Evolutionary conservation across 208 protist species (phyloP), one percentile per base, ranked within the genome.

Genomic region (Porcisia hertigi): DNA sequence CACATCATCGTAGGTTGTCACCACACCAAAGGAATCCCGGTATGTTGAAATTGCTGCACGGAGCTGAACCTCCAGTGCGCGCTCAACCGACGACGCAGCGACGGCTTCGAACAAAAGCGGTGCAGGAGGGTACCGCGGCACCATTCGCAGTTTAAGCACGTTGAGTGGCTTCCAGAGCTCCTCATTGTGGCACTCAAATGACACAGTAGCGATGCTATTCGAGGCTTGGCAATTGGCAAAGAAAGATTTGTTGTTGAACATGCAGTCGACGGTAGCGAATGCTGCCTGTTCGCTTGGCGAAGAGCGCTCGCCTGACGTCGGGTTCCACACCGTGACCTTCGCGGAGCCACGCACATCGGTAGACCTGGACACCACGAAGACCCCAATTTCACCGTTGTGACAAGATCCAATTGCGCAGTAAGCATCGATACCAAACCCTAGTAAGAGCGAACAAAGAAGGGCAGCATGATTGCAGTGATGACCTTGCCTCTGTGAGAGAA

Each of bases 351-450:
- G 76, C 7, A 53, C 70, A 47, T 79, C 81, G 12, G 60, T 41
- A 18, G 77, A 79, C 39, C 87, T 75, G 11, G 93, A 91, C 6
- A 98, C 73, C 7, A 97, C 94, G 86, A 92, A 97, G 55, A 94
- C 88, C 9, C 55, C 63, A 0, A 82, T 81, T 9, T 92, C 82
- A 34, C 90, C 89, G 54, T 79, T 87, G 47, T 67, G 64, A 36
- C 74, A 73, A 25, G 60, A 72, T 69, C 96, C 96, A 18, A 94
- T 80, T 34, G 83, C 86, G 74, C 94, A 97, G 75, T 91, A 98
- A 0, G 94, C 92, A 73, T 98, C 94, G 8, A 98, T 74, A 16
- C 94, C 94, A 73, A 98, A 98, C 3, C 96, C 96, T 0, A 98
- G 86, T 0, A 98, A 75, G 14, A 98, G 82, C 1, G 92, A 98